A percentile compares a stretch with the other conserved stretches of the same genome.
phyloP scores from a whole-genome alignment of 2,329 filamentous ascomycete species.

The Thielaviopsis ethacetica region DNA sequence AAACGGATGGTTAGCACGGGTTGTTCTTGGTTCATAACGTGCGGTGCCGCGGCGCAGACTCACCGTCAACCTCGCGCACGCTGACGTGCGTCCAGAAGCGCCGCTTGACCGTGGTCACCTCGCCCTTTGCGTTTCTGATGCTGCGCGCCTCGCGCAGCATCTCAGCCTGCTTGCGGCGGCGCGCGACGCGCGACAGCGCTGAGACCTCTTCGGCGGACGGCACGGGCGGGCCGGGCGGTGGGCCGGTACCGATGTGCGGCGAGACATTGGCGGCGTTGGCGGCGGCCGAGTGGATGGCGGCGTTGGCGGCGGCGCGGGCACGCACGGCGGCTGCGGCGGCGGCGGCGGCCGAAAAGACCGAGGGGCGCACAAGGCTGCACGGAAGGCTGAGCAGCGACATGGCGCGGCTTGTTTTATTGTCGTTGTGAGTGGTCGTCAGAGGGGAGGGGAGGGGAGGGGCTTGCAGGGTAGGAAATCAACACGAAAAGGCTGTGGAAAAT shows the following conservation, averaged over 20 bases:
- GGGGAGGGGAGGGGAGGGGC: neutral
- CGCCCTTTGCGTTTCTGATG: slow-evolving; percentile 22
- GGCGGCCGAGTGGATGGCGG: slow-evolving; percentile 17
- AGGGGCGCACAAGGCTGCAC: neutral
- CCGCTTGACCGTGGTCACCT: slow-evolving; percentile 35
- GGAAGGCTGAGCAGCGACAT: neutral
- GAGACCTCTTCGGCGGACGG: slow-evolving; percentile 23
- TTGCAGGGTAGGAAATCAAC: neutral
- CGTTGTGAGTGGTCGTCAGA: too few species aligned
- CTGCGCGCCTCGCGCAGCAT: slow-evolving; percentile 35
- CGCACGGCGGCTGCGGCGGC: neutral
- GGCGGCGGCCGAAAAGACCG: neutral
- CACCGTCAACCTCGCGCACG: slow-evolving; percentile 52
- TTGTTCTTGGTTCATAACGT: neutral
- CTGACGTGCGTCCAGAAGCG: slow-evolving; percentile 81
- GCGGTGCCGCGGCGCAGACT: slow-evolving; percentile 8
- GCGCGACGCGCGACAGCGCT: slow-evolving; percentile 26
- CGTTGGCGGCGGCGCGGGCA: neutral
- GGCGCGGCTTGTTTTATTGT: neutral
- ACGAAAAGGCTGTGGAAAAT: neutral
- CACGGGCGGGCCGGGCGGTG: slow-evolving; percentile 39
- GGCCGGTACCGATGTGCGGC: slow-evolving; percentile 35
- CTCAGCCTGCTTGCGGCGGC: slow-evolving; percentile 37
- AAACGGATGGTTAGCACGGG: neutral
- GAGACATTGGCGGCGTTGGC: slow-evolving; percentile 29